Conservation (phyloP, 768 basidiomycete genomes). For the Mrakia frigida region DNA sequence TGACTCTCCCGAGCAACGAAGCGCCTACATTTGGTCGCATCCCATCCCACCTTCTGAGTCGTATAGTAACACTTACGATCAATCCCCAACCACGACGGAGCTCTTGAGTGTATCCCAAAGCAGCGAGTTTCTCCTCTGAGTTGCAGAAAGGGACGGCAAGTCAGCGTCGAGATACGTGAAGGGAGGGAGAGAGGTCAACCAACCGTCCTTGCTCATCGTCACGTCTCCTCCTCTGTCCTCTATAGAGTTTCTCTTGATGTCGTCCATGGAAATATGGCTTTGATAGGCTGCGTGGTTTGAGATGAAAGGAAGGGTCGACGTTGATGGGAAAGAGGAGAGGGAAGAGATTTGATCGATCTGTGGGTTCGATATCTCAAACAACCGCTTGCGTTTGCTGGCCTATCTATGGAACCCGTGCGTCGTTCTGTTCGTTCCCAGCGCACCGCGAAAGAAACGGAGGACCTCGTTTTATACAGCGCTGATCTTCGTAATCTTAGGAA, state of each 20-base stretch:
- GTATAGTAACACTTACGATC: conserved; percentile 12
- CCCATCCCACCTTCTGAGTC: background rate
- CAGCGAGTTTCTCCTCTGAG: conserved; percentile 57
- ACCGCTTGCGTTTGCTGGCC: too few species aligned
- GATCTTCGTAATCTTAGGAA: too few species aligned
- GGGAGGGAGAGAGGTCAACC: background rate
- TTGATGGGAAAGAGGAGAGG: too few species aligned
- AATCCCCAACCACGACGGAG: conserved; percentile 46
- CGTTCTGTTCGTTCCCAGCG: too few species aligned
- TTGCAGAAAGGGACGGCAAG: background rate
- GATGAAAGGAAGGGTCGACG: too few species aligned
- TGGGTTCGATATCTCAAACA: too few species aligned
- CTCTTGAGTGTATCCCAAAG: conserved; percentile 70
- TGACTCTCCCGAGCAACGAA: background rate
- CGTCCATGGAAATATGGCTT: background rate
- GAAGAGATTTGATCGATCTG: too few species aligned
- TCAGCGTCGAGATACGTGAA: background rate
- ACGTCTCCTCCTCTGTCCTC: background rate
- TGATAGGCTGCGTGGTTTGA: too few species aligned
- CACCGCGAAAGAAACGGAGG: too few species aligned
- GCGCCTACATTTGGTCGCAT: background rate
- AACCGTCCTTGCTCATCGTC: background rate
- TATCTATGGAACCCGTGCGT: too few species aligned
- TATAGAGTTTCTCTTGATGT: background rate
- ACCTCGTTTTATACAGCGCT: too few species aligned